A percentile compares a stretch with the other conserved stretches of the same genome.
These are phyloP conservation scores for Phialemoniopsis sp. DNA, from an alignment of 2,329 filamentous ascomycete genomes.

Conservation along the genomic window DNA sequence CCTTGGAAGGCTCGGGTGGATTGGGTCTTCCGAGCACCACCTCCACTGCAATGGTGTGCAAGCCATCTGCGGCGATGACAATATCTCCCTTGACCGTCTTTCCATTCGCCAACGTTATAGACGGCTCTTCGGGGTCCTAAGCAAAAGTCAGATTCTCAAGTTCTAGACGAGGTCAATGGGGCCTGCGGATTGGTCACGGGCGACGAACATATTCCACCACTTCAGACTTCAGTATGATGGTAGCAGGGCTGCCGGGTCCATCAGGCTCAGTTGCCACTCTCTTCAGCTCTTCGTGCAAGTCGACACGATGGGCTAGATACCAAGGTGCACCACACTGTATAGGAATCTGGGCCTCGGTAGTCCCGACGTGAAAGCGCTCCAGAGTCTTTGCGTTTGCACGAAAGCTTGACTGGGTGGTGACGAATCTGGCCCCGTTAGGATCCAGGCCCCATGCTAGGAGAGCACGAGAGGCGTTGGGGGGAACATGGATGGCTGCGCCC, in stretches of 20 bases:
- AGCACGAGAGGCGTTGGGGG: constrained; percentile 29
- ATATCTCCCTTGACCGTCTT: constrained; percentile 8
- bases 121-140: constrained; percentile 15
- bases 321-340: constrained; percentile 23
- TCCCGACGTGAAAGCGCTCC: too few relatives aligned
- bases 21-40: constrained; percentile 5
- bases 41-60: constrained; percentile 7
- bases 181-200: too few relatives aligned
- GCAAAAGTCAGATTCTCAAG: neutral
- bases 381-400: too few relatives aligned
- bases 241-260: constrained; percentile 17
- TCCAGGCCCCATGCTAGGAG: constrained; percentile 30
- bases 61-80: constrained; percentile 7
- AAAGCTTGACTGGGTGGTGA: constrained; percentile 14
- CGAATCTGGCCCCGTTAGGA: constrained; percentile 18
- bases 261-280: constrained; percentile 22
- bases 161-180: too few relatives aligned
- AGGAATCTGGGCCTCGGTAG: too few relatives aligned
- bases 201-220: constrained; percentile 21
- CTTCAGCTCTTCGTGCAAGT: constrained; percentile 30
- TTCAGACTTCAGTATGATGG: constrained; percentile 14
- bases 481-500: constrained; percentile 31
- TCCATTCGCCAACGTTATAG: constrained; percentile 22
- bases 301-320: constrained; percentile 32
- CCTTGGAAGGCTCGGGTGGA: constrained; percentile 10